Conservation (phyloP, 257 asterid species). For the Primulina tabacum region DNA sequence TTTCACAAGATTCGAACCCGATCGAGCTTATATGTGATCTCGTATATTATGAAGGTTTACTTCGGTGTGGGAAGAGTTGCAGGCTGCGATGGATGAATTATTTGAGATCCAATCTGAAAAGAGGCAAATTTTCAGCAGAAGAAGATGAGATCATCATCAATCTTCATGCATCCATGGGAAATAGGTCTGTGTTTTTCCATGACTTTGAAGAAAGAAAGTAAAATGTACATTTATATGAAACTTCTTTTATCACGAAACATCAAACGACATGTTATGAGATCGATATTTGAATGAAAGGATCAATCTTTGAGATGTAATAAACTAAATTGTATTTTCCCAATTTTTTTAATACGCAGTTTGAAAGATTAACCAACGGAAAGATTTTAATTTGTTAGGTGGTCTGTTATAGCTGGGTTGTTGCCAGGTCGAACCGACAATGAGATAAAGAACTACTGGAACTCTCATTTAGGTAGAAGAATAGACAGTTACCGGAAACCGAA, state of each 20-base stretch:
- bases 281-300: too few relatives aligned
- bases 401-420: conserved; percentile 65
- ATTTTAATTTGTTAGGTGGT: conserved; percentile 52
- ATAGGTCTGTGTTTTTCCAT: conserved; percentile 41
- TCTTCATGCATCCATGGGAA: conserved; percentile 71
- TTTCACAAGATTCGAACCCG: not conserved
- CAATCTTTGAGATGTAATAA: too few relatives aligned
- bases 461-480: conserved; percentile 67
- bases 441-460: conserved; percentile 86
- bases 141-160: conserved; percentile 70
- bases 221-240: too few relatives aligned
- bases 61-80: conserved; percentile 91
- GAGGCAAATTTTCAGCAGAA: conserved; percentile 65
- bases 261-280: too few relatives aligned
- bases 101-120: conserved; percentile 71
- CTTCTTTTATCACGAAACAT: too few relatives aligned
- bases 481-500: conserved; percentile 37
- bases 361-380: too few relatives aligned
- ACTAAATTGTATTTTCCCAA: too few relatives aligned
- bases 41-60: conserved; percentile 37
- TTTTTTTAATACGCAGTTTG: too few relatives aligned
- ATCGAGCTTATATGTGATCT: not conserved
- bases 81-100: conserved; percentile 87
- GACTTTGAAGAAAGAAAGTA: too few relatives aligned
- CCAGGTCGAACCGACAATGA: conserved; percentile 99